A percentile compares a stretch with the other conserved stretches of the same genome.
Evolutionary conservation across 352 stramenopile genomes (phyloP).

Genomic region (Phytophthora boehmeriae): DNA sequence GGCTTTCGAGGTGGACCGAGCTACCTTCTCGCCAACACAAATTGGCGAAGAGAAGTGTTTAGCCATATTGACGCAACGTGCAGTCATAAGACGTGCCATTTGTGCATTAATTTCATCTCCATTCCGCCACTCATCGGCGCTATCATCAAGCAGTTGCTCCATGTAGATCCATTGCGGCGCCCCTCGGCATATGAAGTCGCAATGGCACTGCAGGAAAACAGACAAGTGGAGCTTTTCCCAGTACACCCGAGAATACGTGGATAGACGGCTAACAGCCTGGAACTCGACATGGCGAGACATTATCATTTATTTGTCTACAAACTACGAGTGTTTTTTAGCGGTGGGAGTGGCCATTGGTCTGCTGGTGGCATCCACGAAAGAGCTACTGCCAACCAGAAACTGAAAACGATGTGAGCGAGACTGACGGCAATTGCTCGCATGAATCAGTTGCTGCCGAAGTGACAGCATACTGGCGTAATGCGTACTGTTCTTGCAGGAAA

Average conservation of each 20-base stretch:
- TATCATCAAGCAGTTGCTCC: conserved; percentile 81
- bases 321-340: background rate
- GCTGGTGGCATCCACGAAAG: background rate
- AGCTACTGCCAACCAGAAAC: conserved; percentile 15
- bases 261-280: conserved; percentile 1
- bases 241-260: conserved; percentile 30
- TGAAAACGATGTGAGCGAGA: conserved; percentile 14
- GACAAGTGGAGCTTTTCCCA: conserved; percentile 59
- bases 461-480: conserved; percentile 38
- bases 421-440: conserved; percentile 12
- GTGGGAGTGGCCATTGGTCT: background rate
- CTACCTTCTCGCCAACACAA: conserved; percentile 59
- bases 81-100: conserved; percentile 55
- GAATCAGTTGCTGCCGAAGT: conserved; percentile 27
- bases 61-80: conserved; percentile 74
- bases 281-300: conserved; percentile 4
- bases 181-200: conserved; percentile 79
- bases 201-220: conserved; percentile 70
- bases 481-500: conserved; percentile 60
- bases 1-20: conserved; percentile 73
- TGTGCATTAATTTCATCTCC: conserved; percentile 83
- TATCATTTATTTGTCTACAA: background rate
- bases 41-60: conserved; percentile 81
- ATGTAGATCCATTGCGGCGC: conserved; percentile 66
- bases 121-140: conserved; percentile 76